phyloP scores from a whole-genome alignment of 1,284 basidiomycete genomes.

The Microbotryum intermedium region DNA sequence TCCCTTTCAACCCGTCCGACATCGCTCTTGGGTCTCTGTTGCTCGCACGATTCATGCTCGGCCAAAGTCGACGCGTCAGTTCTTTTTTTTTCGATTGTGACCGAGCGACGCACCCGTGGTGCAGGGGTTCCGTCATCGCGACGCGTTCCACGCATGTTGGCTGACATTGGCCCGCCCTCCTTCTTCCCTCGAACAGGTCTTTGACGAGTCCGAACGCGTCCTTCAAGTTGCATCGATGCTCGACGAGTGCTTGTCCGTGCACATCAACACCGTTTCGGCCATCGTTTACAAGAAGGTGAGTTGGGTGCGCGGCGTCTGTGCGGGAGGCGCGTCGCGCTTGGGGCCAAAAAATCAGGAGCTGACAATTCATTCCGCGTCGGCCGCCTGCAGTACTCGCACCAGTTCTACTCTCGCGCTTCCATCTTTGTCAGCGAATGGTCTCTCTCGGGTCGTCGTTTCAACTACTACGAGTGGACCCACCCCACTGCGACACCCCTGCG shows the following conservation, averaged over 20 bases:
- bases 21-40: conserved; percentile 82
- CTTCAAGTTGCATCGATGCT: conserved; percentile 59
- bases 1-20: conserved; percentile 72
- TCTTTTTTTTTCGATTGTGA: conserved; percentile 47
- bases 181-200: conserved; percentile 28
- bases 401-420: conserved; percentile 88
- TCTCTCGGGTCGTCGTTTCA: conserved; percentile 45
- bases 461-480: conserved; percentile 26
- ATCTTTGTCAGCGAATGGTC: conserved; percentile 88
- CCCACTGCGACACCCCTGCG: conserved; percentile 27
- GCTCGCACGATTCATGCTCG: conserved; percentile 62
- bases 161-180: conserved; percentile 8
- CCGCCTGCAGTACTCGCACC: conserved; percentile 62
- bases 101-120: background rate
- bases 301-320: conserved; percentile 1
- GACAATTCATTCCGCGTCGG: background rate
- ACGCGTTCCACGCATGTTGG: background rate
- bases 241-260: conserved; percentile 73
- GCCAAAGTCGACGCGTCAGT: conserved; percentile 27
- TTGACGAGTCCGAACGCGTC: conserved; percentile 67
- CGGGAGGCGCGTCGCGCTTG: background rate
- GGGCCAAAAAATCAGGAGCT: background rate
- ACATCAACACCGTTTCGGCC: conserved; percentile 81
- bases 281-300: conserved; percentile 76
- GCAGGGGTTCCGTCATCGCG: background rate